Conservation (phyloP, 768 basidiomycete genomes). For the Guyanaporus albipodus region DNA sequence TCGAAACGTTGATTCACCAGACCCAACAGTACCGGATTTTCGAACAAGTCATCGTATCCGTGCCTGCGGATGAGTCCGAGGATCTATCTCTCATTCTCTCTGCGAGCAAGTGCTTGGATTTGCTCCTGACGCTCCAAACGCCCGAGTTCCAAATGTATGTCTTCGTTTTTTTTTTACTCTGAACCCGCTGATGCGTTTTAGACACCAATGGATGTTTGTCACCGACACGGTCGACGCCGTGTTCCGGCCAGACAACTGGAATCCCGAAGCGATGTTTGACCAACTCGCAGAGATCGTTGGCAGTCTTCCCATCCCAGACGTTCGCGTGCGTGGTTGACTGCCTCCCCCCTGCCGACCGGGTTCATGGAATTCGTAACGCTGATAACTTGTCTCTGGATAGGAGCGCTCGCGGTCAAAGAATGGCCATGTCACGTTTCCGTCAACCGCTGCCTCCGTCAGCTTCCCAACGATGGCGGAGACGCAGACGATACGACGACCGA, state of each 20-base stretch:
- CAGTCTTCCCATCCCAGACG: constrained; percentile 52
- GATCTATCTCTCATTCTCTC: constrained; percentile 79
- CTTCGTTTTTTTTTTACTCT: background rate
- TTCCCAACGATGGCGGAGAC: constrained; percentile 34
- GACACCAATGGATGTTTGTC: constrained; percentile 98
- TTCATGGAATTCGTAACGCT: too few species aligned
- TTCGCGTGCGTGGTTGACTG: constrained; percentile 15
- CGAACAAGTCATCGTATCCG: constrained; percentile 66
- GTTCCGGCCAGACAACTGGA: constrained; percentile 79
- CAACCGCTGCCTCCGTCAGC: constrained; percentile 15
- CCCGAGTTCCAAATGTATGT: constrained; percentile 95
- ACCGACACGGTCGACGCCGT: constrained; percentile 96
- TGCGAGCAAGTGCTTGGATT: constrained; percentile 91
- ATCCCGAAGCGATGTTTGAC: constrained; percentile 87
- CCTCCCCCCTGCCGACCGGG: too few species aligned
- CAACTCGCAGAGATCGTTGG: constrained; percentile 79
- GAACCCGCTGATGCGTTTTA: constrained; percentile 26
- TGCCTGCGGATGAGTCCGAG: constrained; percentile 82
- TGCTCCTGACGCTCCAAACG: constrained; percentile 88
- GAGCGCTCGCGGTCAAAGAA: constrained; percentile 27
- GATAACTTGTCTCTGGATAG: constrained; percentile 9
- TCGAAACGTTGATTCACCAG: background rate
- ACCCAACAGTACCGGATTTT: constrained; percentile 78
- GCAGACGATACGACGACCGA: constrained; percentile 63
- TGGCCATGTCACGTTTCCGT: constrained; percentile 21